Base-by-base conservation (phyloP, 768 basidiomycete genomes). In the Termitomyces sp. region DNA sequence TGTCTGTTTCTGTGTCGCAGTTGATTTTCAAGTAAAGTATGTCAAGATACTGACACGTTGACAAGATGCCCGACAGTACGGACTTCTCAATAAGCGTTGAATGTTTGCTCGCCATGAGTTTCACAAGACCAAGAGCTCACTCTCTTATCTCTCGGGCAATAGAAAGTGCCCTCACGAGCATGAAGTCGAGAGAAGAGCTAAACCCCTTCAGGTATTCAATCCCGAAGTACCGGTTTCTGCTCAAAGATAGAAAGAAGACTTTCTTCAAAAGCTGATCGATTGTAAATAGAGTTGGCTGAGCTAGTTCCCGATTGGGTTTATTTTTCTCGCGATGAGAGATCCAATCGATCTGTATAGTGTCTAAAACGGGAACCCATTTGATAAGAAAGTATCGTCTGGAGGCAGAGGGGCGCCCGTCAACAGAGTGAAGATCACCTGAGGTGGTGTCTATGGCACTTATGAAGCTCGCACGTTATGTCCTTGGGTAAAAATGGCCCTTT, bases 31-130 rank as follows among this genome's bases (percentile, higher is more conserved):
- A 51, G 43, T 54, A 55, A 9, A 47, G 13, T 49, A n/a, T 54
- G 60, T 56, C 62, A 63, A 63, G 62, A 56, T 26, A 40, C 41
- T 30, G 55, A 60, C 53, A 57, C 45, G 55, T 33, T 52, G 22
- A 60, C 2, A 14, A 52, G 36, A 38, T 16, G 7, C 10, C 50
- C 35, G 24, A 52, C 3, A 38, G 24, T 51, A 36, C 36, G 24
- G 35, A 26, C 50, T 52, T 38, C 13, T 24, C 5, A 28, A n/a
- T 18, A 28, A 20, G 18, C 18, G n/a, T 52, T n/a, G 11, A 28
- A n/a, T 40, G 10, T 10, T 28, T 36, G 38, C 26, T 13, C 9
- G n/a, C 40, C 26, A 28, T 13, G 36, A 38, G 26, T 11, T 18
- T n/a, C 22, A 10, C 26, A 18, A 28, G 50, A 38, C 26, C 16